Evolutionary conservation across 1,284 basidiomycete genomes (phyloP), one percentile per base, ranked within the genome.

Genomic region (Leccinum pallidistipes): DNA sequence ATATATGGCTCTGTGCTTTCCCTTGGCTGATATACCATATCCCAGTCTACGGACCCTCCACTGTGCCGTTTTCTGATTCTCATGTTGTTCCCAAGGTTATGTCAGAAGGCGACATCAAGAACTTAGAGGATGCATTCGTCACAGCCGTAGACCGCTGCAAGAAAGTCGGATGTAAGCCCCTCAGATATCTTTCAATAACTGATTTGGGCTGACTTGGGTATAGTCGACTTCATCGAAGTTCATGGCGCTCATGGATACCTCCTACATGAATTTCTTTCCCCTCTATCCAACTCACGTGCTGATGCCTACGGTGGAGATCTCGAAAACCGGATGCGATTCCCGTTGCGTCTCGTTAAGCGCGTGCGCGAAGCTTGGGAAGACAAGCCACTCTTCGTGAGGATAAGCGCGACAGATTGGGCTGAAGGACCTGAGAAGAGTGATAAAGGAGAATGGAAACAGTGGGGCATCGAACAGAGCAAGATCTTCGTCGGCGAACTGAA

Each of bases 141-240:
- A 81, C 82, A 16, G 86, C 92, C 2, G 79, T 86, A 2, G 79
- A 85, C 56, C 82, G 92, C 24, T 82, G 79, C 73, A 82, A 87
- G 69, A 72, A 78, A 66, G 78, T 81, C 47, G 91, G 90, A 31
- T 92, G 86, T 87, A 73, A 66, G 84, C 66, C 7, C 60, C 55
- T 29, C 16, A n/a, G 27, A 32, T 8, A 14, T 11, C 57, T 27
- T 51, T 34, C 43, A 14, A 27, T 51, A 31, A 52, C 18, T 45
- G 38, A 53, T 47, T 51, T 43, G 10, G 36, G n/a, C 58, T 65
- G 34, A 59, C 34, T 49, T 34, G 29, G n/a, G 47, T 24, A 32
- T 49, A 86, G 85, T 86, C 71, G 92, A 96, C 75, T 92, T 91
- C 67, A 87, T 96, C 62, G 92, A 96, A 72, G 72, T 93, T 21